Evolutionary conservation across 441 rosid species (phyloP).

Genomic region (Gossypium gossypioides): DNA sequence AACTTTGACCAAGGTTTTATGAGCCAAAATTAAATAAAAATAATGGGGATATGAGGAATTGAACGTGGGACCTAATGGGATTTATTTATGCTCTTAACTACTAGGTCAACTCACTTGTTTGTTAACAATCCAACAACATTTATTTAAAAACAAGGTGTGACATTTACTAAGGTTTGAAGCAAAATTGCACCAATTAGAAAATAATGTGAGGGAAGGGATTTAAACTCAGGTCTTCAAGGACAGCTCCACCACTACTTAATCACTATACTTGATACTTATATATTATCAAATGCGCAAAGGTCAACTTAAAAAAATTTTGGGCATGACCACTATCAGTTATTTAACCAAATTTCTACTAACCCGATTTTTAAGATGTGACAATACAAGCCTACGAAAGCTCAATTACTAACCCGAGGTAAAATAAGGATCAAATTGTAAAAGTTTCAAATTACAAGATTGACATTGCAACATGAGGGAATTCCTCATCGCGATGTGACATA

Average conservation of each 20-base stretch:
- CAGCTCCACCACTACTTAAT: neutral
- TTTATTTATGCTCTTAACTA: neutral
- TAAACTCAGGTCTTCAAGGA: neutral
- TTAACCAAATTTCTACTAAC: no score
- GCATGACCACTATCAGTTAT: no score
- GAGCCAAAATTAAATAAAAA: neutral
- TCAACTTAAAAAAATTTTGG: no score
- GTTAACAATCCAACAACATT: neutral
- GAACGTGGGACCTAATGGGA: neutral
- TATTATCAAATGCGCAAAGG: no score
- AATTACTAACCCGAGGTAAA: no score
- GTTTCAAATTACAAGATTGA: no score
- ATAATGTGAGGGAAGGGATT: neutral
- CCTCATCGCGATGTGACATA: no score
- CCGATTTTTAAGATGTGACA: no score
- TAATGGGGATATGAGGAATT: no score
- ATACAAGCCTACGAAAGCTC: no score
- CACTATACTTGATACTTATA: neutral
- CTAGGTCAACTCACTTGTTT: neutral
- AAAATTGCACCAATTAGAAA: neutral
- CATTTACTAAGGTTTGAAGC: neutral
- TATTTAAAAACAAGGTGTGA: neutral
- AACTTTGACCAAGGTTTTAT: neutral
- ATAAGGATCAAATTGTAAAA: no score
- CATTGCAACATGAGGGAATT: no score